Percentiles rank a stretch among this genome's conserved stretches.
These are phyloP conservation scores for Toxicodendron radicans DNA, from an alignment of 345 rosid genomes.

Conservation along the genomic window DNA sequence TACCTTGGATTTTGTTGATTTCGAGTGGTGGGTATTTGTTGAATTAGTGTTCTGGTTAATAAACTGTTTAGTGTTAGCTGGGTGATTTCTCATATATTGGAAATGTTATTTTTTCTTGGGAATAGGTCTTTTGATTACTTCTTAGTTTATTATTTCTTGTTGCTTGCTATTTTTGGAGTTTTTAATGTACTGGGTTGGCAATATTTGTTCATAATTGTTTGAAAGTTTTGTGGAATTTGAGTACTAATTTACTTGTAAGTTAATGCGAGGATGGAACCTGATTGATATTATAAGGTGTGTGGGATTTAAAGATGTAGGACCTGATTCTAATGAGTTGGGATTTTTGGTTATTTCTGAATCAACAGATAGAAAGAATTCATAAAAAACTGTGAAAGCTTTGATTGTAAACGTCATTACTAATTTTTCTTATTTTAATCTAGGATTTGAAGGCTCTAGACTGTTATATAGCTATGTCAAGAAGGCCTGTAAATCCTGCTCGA, in stretches of 20 bases:
- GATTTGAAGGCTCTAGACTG: constrained; percentile 17
- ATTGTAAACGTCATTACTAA: background rate
- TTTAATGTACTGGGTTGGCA: background rate
- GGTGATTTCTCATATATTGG: background rate
- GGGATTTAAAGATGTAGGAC: background rate
- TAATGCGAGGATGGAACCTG: background rate
- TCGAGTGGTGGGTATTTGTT: background rate
- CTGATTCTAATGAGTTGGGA: background rate
- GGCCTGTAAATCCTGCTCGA: constrained; percentile 60
- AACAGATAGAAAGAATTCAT: background rate
- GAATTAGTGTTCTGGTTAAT: background rate
- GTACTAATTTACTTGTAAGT: background rate
- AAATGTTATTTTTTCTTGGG: background rate
- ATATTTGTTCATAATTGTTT: background rate
- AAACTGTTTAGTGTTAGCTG: background rate
- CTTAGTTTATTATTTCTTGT: too few species aligned
- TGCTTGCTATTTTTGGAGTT: background rate
- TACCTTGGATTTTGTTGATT: background rate
- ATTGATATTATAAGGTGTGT: background rate
- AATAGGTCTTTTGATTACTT: background rate
- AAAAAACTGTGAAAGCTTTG: background rate
- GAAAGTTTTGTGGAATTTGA: background rate
- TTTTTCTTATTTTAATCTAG: background rate
- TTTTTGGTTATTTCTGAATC: background rate
- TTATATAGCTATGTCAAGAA: constrained; percentile 51